A percentile compares a stretch with the other conserved stretches of the same genome.
Evolutionary conservation across 2,329 filamentous ascomycete species (phyloP).

Genomic region (Talaromyces sp.): DNA sequence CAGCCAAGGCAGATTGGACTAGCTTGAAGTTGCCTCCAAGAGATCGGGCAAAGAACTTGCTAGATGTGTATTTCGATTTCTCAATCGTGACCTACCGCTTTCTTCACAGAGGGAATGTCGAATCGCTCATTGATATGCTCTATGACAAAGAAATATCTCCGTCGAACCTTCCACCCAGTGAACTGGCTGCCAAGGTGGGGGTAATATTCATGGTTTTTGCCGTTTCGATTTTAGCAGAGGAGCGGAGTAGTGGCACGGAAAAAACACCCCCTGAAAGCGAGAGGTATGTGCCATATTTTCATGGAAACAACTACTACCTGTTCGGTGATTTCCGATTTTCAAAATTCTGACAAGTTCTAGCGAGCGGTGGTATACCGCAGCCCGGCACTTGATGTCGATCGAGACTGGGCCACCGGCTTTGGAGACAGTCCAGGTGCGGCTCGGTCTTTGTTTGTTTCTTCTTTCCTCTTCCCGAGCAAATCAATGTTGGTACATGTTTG

Average conservation of each 20-base stretch:
- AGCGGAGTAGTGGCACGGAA: constrained; percentile 29
- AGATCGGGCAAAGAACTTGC: constrained; percentile 35
- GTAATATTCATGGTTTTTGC: constrained; percentile 47
- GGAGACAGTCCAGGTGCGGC: constrained; percentile 52
- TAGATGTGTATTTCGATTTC: constrained; percentile 55
- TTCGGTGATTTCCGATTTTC: neutral
- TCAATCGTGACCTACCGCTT: constrained; percentile 57
- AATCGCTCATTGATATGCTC: constrained; percentile 39
- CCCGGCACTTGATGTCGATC: constrained; percentile 28
- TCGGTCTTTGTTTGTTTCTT: constrained; percentile 55
- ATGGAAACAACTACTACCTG: neutral
- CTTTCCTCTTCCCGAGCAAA: constrained; percentile 55
- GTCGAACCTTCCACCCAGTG: constrained; percentile 31
- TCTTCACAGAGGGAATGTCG: constrained; percentile 49
- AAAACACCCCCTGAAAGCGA: constrained; percentile 18
- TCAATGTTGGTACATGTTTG: constrained; percentile 57
- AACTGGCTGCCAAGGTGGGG: constrained; percentile 42
- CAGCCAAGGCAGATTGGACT: constrained; percentile 24
- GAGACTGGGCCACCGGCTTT: constrained; percentile 51
- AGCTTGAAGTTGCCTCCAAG: constrained; percentile 35
- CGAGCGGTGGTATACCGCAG: constrained; percentile 34
- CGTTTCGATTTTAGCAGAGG: constrained; percentile 42
- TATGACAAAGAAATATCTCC: constrained; percentile 35
- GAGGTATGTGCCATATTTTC: constrained; percentile 18
- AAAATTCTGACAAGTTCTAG: constrained; percentile 13